Base-by-base conservation (phyloP, 306 rosid species). In the Cicer cuneatum region DNA sequence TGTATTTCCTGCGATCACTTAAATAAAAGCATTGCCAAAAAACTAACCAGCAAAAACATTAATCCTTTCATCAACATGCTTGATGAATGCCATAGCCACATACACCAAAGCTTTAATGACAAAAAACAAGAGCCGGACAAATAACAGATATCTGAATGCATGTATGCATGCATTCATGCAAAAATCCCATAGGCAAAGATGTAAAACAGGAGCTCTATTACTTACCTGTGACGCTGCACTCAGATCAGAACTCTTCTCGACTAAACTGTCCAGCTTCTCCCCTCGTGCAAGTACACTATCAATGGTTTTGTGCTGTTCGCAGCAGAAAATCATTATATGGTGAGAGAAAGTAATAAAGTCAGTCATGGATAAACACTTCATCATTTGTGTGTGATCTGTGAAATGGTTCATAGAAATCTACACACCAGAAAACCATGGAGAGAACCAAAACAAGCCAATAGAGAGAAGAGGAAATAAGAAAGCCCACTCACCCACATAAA, bases 281-380 rank as follows among this genome's bases (percentile, higher is more conserved):
- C 99, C 99, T 66, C 98, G 90, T 61, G 85, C 98, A 85, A 95
- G 98, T 64, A 95, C 99, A 16, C 99, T 92, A 78, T 95, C 99
- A 81, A 95, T 92, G 64, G 99, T 95, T 83, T 95, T 89, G 42
- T 95, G 99, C 99, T 95, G 98, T 33, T 53, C 66, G 75, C 61
- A 48, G 79, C 70, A 62, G 59, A 82, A 40, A 73, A 7, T 14
- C 49, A 71, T 41, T 53, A 77, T 49, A 5, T 38, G 74, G 71
- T 62, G 13, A 78, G 61, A 78, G 48, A 48, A n/a, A 53, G 51
- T 37, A 59, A 73, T 33, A n/a, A 68, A 45, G 58, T 29, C 51
- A 21, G 49, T 14, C 61, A 65, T 71, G 19, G 29, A 63, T 41
- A 76, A 46, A 48, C 49, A 65, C 37, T 35, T 14, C 14, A 42